Evolutionary conservation across 164 flowering plant genomes (phyloP).

Genomic region (Umbellularia californica): DNA sequence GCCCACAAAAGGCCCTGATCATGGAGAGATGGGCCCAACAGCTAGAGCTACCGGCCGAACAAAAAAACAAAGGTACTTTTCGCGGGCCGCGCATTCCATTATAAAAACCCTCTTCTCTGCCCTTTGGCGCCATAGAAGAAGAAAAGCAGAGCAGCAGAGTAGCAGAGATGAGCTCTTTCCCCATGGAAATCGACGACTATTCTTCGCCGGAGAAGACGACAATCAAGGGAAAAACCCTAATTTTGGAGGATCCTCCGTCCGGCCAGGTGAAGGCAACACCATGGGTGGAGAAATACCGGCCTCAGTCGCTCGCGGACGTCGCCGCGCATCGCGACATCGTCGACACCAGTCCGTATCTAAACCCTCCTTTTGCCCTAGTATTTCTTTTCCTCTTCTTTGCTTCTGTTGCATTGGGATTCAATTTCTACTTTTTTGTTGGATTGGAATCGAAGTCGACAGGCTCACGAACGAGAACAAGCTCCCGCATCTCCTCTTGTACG

Average conservation of each 20-base stretch:
- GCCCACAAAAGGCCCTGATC: no score
- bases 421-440: not conserved
- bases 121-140: not conserved
- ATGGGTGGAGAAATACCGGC: conserved; percentile 98
- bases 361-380: not conserved
- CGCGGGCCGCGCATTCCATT: not conserved
- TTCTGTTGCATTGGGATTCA: conserved; percentile 5
- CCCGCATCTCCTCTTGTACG: conserved; percentile 88
- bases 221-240: conserved; percentile 49
- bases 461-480: conserved; percentile 83
- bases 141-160: not conserved
- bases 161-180: not conserved
- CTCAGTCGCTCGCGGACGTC: conserved; percentile 94
- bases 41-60: no score
- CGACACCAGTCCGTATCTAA: conserved; percentile 57
- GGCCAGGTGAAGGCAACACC: conserved; percentile 48
- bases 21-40: no score
- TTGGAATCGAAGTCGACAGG: conserved; percentile 49
- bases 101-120: not conserved
- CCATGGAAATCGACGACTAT: conserved; percentile 17
- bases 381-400: not conserved
- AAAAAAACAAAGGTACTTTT: not conserved
- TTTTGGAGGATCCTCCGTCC: not conserved
- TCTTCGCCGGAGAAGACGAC: conserved; percentile 76
- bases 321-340: conserved; percentile 97